phyloP scores from a whole-genome alignment of 2,329 filamentous ascomycete genomes.

The Annulohypoxylon truncatum region DNA sequence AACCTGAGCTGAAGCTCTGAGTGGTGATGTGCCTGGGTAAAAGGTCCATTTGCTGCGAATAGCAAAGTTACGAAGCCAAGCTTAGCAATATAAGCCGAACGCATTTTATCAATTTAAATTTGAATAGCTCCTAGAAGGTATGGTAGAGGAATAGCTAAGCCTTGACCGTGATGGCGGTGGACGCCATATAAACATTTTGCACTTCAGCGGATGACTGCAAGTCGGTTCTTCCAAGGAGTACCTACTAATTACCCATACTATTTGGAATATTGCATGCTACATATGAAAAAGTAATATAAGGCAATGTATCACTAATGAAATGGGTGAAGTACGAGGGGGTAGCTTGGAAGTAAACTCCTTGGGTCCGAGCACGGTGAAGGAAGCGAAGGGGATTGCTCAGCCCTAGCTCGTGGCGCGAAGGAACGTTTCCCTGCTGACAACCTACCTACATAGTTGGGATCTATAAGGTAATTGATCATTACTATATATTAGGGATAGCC shows the following conservation, averaged over 20 bases:
- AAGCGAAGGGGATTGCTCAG: neutral
- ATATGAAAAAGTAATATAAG: constrained; percentile 26
- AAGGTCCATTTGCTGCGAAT: constrained; percentile 15
- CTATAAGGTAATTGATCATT: neutral
- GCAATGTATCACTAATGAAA: constrained; percentile 10
- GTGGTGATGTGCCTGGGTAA: constrained; percentile 14
- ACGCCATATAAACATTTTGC: constrained; percentile 16
- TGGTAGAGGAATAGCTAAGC: neutral
- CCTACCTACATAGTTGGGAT: neutral
- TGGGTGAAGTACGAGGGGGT: constrained; percentile 6
- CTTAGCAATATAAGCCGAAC: neutral
- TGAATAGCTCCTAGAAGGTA: neutral
- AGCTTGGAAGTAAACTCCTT: constrained; percentile 10
- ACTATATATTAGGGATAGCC: constrained; percentile 20
- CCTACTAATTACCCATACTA: neutral
- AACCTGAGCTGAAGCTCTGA: constrained; percentile 24
- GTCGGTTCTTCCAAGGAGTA: neutral
- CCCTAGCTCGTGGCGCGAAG: constrained; percentile 2
- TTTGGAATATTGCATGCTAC: constrained; percentile 1
- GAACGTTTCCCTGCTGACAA: neutral
- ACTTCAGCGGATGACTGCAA: neutral
- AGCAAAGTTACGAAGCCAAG: constrained; percentile 19
- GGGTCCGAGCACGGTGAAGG: constrained; percentile 4
- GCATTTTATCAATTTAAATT: constrained; percentile 12
- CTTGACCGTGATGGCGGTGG: neutral